phyloP scores from a whole-genome alignment of 352 stramenopile species.

The Phytophthora macrochlamydospora region DNA sequence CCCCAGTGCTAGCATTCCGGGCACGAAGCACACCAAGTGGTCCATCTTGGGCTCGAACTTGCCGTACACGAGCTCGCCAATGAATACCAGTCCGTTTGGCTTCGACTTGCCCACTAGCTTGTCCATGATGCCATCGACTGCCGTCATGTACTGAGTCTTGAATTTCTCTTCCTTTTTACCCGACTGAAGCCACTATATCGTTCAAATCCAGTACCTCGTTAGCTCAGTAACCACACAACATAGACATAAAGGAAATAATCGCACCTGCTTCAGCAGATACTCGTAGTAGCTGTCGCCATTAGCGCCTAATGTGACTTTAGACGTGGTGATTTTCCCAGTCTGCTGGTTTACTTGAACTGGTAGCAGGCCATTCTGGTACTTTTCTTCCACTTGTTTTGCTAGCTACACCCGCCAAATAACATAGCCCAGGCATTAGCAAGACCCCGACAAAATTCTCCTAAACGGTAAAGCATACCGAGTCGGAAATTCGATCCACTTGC shows the following conservation, averaged over 20 bases:
- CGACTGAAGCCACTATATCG: constrained; percentile 59
- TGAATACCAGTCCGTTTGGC: constrained; percentile 64
- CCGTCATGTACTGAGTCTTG: constrained; percentile 64
- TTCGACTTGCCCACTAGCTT: constrained; percentile 63
- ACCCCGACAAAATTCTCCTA: no score
- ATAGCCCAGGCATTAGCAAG: no score
- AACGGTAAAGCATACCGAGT: constrained; percentile 41
- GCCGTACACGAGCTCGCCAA: constrained; percentile 67
- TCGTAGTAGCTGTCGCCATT: constrained; percentile 89
- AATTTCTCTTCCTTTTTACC: constrained; percentile 80
- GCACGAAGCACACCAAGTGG: constrained; percentile 92
- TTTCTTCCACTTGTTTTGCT: constrained; percentile 50
- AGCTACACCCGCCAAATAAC: constrained; percentile 30
- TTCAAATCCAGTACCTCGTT: neutral
- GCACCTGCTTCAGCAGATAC: constrained; percentile 83
- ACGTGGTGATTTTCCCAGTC: constrained; percentile 43
- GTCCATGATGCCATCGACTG: constrained; percentile 64
- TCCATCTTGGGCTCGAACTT: constrained; percentile 80
- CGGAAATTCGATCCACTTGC: constrained; percentile 73
- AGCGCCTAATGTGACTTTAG: constrained; percentile 72
- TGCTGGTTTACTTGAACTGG: constrained; percentile 55
- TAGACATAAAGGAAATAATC: neutral
- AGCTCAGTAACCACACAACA: no score
- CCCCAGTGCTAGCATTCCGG: constrained; percentile 86
- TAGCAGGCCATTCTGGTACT: constrained; percentile 60